Percentiles rank a stretch among this genome's conserved stretches.
phyloP scores from a whole-genome alignment of 441 rosid genomes.

The Euphorbia corollata region DNA sequence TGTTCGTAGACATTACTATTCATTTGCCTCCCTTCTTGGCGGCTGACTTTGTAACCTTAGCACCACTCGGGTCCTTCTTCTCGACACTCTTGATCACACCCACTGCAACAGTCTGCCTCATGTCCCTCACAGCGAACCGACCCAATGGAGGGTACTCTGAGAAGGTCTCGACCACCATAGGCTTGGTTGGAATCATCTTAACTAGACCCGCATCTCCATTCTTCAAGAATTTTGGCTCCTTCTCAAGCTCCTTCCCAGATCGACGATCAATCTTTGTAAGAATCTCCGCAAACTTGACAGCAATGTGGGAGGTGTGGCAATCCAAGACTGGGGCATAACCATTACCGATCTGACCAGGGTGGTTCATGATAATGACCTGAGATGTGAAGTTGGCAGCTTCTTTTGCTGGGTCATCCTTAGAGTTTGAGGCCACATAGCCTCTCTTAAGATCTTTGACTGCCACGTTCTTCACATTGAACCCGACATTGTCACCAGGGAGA shows the following conservation, averaged over 20 bases:
- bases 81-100: slow-evolving; percentile 37
- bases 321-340: slow-evolving; percentile 15
- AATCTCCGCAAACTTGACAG: slow-evolving; percentile 24
- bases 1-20: background rate
- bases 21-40: slow-evolving; percentile 50
- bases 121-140: slow-evolving; percentile 36
- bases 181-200: slow-evolving; percentile 48
- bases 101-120: slow-evolving; percentile 37
- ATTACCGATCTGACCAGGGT: slow-evolving; percentile 38
- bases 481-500: slow-evolving; percentile 57
- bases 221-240: slow-evolving; percentile 28
- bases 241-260: slow-evolving; percentile 25
- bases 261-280: slow-evolving; percentile 26
- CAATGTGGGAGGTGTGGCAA: slow-evolving; percentile 27
- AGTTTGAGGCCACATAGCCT: slow-evolving; percentile 69
- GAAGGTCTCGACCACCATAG: slow-evolving; percentile 48
- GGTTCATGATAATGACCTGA: slow-evolving; percentile 41
- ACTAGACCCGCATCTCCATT: slow-evolving; percentile 55
- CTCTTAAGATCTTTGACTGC: slow-evolving; percentile 15
- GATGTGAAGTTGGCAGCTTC: slow-evolving; percentile 51
- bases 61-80: slow-evolving; percentile 34
- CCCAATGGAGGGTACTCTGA: slow-evolving; percentile 36
- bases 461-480: slow-evolving; percentile 43
- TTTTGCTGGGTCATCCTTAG: slow-evolving; percentile 73
- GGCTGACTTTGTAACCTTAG: slow-evolving; percentile 35